phyloP scores from a whole-genome alignment of 2,329 filamentous ascomycete genomes.

The Coniella vitis region DNA sequence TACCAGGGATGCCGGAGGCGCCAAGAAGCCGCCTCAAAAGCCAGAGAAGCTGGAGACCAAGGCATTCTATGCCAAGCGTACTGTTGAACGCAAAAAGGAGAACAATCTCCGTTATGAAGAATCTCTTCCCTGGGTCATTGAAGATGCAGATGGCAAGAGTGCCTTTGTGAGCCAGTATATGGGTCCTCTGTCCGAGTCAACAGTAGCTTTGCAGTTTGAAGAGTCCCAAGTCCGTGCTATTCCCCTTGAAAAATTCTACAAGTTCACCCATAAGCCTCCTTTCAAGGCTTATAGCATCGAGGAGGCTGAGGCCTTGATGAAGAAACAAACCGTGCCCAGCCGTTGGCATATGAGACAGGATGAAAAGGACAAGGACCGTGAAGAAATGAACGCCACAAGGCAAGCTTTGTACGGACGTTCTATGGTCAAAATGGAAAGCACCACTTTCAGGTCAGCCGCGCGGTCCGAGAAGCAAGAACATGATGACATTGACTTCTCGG shows the following conservation, averaged over 20 bases:
- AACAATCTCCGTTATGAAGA: slow-evolving; percentile 81
- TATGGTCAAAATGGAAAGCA: slow-evolving; percentile 62
- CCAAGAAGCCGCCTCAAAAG: slow-evolving; percentile 46
- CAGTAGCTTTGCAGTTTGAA: slow-evolving; percentile 70
- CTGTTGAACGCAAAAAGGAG: slow-evolving; percentile 73
- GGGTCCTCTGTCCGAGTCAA: slow-evolving; percentile 76
- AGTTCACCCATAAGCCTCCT: slow-evolving; percentile 71
- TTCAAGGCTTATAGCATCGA: slow-evolving; percentile 75
- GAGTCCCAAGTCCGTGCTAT: slow-evolving; percentile 72
- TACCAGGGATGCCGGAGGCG: slow-evolving; percentile 46
- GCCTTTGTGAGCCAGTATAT: slow-evolving; percentile 92
- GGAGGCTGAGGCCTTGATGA: slow-evolving; percentile 78
- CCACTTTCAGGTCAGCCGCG: slow-evolving; percentile 53
- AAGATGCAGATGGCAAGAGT: slow-evolving; percentile 93
- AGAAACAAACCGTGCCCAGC: slow-evolving; percentile 66
- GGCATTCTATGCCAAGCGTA: slow-evolving; percentile 72
- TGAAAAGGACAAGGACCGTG: slow-evolving; percentile 49
- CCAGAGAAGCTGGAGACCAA: slow-evolving; percentile 72
- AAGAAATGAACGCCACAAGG: slow-evolving; percentile 55
- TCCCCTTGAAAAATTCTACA: slow-evolving; percentile 94
- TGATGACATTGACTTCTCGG: slow-evolving; percentile 60
- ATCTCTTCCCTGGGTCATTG: slow-evolving; percentile 90
- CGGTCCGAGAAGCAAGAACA: slow-evolving; percentile 63
- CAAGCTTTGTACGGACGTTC: slow-evolving; percentile 44
- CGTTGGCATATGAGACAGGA: slow-evolving; percentile 73